Evolutionary conservation across 108 stramenopile species (phyloP).

Genomic region (Cyclostephanos invisitatus): DNA sequence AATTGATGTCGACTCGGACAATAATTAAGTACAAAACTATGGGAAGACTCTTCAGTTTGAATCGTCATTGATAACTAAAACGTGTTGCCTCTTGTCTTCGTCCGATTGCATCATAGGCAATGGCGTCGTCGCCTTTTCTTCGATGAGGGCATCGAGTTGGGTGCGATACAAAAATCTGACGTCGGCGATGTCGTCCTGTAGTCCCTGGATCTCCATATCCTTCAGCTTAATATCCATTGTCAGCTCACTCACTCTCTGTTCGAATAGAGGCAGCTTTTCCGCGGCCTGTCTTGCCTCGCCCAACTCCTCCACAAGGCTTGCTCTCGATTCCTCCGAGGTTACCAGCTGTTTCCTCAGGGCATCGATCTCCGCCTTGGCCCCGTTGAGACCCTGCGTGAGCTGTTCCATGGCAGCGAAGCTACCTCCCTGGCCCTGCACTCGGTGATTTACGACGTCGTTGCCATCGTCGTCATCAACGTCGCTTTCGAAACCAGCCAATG

Average conservation of each 20-base stretch:
- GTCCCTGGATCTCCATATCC: slow-evolving; percentile 69
- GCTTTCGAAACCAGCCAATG: slow-evolving; percentile 60
- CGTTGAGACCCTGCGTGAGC: slow-evolving; percentile 68
- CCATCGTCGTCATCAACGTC: slow-evolving; percentile 59
- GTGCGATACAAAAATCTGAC: slow-evolving; percentile 66
- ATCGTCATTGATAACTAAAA: slow-evolving; percentile 4
- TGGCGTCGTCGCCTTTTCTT: slow-evolving; percentile 61
- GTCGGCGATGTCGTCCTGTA: slow-evolving; percentile 77
- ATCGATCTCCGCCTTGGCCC: slow-evolving; percentile 61
- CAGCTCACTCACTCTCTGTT: slow-evolving; percentile 66
- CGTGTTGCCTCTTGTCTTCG: slow-evolving; percentile 1
- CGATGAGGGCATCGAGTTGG: slow-evolving; percentile 72
- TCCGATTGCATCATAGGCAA: slow-evolving; percentile 2
- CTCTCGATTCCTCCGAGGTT: slow-evolving; percentile 65
- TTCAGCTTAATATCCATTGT: slow-evolving; percentile 64
- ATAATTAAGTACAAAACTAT: not conserved
- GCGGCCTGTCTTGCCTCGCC: slow-evolving; percentile 59
- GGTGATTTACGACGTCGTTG: slow-evolving; percentile 33
- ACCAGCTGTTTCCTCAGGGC: slow-evolving; percentile 57
- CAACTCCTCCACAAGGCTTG: slow-evolving; percentile 61
- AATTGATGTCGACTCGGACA: not conserved
- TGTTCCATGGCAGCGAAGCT: slow-evolving; percentile 83
- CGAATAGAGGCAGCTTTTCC: slow-evolving; percentile 72
- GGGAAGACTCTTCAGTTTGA: not conserved
- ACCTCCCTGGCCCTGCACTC: slow-evolving; percentile 43